Conservation (phyloP, 345 rosid species). For the Mangifera indica region DNA sequence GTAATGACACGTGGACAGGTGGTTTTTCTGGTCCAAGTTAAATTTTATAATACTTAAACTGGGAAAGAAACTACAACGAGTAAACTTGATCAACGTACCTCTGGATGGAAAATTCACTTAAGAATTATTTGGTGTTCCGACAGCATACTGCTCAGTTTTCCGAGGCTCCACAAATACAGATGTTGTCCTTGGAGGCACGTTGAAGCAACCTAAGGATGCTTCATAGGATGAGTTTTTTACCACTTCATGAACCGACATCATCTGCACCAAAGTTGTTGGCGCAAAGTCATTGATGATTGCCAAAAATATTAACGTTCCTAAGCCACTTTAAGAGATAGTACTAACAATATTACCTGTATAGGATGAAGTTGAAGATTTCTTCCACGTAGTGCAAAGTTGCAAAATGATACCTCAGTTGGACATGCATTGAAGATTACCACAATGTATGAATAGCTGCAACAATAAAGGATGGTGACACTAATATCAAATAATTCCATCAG, state of each 20-base stretch:
- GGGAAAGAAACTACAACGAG: too few relatives aligned
- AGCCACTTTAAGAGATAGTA: background rate
- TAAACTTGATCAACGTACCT: background rate
- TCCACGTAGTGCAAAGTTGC: conserved; percentile 40
- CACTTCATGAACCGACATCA: conserved; percentile 52
- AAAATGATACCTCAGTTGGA: conserved; percentile 58
- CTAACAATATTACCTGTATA: conserved; percentile 53
- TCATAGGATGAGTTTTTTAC: conserved; percentile 65
- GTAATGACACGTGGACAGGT: background rate
- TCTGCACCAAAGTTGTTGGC: conserved; percentile 32
- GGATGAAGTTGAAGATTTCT: conserved; percentile 70
- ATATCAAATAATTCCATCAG: conserved; percentile 3
- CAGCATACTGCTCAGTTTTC: conserved; percentile 23
- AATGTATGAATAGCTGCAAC: conserved; percentile 60
- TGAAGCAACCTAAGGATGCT: conserved; percentile 53
- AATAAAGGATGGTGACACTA: conserved; percentile 17
- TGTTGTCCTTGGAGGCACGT: conserved; percentile 61
- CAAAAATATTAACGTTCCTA: background rate
- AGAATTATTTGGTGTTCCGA: background rate
- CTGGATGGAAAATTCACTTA: background rate
- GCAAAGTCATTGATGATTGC: background rate
- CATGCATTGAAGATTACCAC: conserved; percentile 67
- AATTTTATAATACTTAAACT: background rate
- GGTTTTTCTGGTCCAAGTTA: background rate
- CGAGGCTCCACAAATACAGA: conserved; percentile 71